phyloP scores from a whole-genome alignment of 2,329 filamentous ascomycete genomes.

The Aspergillus carbonarius region DNA sequence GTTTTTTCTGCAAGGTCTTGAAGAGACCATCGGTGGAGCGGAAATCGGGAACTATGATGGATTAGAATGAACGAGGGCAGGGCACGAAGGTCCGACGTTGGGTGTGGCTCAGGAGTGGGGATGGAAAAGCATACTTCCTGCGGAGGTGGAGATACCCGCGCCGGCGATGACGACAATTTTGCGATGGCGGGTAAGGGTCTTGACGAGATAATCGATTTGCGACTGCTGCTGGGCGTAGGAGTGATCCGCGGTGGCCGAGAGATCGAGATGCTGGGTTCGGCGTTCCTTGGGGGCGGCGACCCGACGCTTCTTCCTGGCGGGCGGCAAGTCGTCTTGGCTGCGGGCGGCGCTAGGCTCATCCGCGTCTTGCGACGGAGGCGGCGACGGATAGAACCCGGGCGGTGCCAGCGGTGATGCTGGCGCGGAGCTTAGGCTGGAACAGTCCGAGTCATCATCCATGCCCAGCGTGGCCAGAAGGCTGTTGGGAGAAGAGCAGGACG shows the following conservation, averaged over 20 bases:
- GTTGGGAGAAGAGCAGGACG: constrained; percentile 13
- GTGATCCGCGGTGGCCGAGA: constrained; percentile 45
- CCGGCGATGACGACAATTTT: constrained; percentile 97
- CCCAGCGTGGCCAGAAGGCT: constrained; percentile 12
- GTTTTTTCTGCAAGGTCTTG: constrained; percentile 76
- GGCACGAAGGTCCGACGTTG: background rate
- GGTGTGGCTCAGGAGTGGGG: constrained; percentile 19
- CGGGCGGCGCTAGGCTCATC: constrained; percentile 39
- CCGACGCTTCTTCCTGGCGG: constrained; percentile 73
- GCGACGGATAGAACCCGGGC: constrained; percentile 41
- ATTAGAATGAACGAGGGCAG: constrained; percentile 9
- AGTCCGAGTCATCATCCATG: constrained; percentile 35
- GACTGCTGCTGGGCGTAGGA: constrained; percentile 53
- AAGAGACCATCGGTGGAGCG: constrained; percentile 90
- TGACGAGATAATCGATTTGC: constrained; percentile 68
- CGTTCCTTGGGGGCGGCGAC: constrained; percentile 64
- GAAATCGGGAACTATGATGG: constrained; percentile 77
- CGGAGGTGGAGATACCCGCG: constrained; percentile 94
- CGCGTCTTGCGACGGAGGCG: constrained; percentile 44
- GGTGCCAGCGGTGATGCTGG: constrained; percentile 41
- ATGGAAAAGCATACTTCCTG: constrained; percentile 67
- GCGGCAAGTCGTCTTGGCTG: constrained; percentile 63
- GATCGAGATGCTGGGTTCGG: constrained; percentile 78
- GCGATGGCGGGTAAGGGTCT: constrained; percentile 79
- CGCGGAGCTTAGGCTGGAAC: constrained; percentile 44